phyloP scores from a whole-genome alignment of 2,329 filamentous ascomycete species.

The Talaromyces verruculosus region DNA sequence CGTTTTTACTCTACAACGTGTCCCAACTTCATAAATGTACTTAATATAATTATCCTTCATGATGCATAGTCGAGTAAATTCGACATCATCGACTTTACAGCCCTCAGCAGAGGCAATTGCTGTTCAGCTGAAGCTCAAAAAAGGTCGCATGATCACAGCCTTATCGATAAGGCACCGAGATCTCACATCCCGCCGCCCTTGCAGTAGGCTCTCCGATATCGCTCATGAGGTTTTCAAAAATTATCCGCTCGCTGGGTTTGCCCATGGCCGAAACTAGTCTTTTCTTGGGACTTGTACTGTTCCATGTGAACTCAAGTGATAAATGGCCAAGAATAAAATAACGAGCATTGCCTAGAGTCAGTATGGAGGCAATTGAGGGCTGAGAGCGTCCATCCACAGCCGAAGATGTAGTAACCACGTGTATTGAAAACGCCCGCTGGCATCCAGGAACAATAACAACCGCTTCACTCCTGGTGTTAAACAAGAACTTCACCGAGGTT shows the following conservation, averaged over 20 bases:
- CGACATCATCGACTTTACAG: neutral
- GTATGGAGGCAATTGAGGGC: neutral
- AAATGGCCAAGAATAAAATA: neutral
- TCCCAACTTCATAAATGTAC: neutral
- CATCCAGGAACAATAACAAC: neutral
- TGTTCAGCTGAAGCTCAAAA: neutral
- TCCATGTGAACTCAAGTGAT: neutral
- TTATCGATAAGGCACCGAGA: neutral
- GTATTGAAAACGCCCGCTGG: neutral
- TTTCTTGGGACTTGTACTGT: neutral
- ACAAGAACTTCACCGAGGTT: neutral
- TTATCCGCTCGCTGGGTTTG: too few species aligned
- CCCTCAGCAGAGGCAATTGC: neutral
- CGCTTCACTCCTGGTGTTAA: neutral
- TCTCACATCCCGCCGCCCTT: neutral
- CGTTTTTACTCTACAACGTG: neutral
- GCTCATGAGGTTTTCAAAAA: neutral
- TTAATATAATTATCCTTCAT: neutral
- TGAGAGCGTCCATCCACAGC: neutral
- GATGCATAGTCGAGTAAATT: neutral
- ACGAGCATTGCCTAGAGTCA: neutral
- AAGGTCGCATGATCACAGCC: neutral
- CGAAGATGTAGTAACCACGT: neutral
- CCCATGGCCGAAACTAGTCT: neutral
- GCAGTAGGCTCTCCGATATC: slow-evolving; percentile 11